Percentiles rank a stretch among this genome's conserved stretches.
phyloP scores from a whole-genome alignment of 2,329 filamentous ascomycete species.

The Aureobasidium uvarum region DNA sequence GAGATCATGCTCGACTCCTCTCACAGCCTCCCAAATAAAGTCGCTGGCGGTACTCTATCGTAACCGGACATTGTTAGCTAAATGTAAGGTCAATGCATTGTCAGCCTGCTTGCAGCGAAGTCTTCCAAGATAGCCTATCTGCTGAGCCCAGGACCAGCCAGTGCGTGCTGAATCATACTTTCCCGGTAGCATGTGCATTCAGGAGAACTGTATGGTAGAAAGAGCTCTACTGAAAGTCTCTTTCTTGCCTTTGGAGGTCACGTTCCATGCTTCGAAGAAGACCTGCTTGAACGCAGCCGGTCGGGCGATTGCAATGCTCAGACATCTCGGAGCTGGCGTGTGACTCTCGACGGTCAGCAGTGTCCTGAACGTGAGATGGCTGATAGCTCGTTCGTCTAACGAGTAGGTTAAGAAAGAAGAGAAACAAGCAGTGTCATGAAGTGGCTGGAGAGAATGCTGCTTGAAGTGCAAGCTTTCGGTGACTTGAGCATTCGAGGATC shows the following conservation, averaged over 20 bases:
- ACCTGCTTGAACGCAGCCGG: not conserved
- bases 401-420: not conserved
- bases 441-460: not conserved
- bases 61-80: not conserved
- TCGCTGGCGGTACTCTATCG: not conserved
- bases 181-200: not conserved
- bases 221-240: not conserved
- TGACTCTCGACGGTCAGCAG: no score
- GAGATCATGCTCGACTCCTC: not conserved
- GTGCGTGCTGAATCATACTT: not conserved
- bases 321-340: not conserved
- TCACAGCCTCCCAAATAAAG: not conserved
- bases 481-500: not conserved
- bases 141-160: not conserved
- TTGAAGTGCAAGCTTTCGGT: not conserved
- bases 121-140: not conserved
- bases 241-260: not conserved
- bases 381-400: not conserved
- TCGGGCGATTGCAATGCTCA: not conserved
- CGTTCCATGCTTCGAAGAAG: not conserved
- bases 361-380: not conserved
- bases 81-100: no score
- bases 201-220: not conserved
- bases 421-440: not conserved
- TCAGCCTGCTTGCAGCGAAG: no score